These are phyloP conservation scores for Xylaria sp. DNA, from an alignment of 2,329 filamentous ascomycete species.

Conservation along the genomic window DNA sequence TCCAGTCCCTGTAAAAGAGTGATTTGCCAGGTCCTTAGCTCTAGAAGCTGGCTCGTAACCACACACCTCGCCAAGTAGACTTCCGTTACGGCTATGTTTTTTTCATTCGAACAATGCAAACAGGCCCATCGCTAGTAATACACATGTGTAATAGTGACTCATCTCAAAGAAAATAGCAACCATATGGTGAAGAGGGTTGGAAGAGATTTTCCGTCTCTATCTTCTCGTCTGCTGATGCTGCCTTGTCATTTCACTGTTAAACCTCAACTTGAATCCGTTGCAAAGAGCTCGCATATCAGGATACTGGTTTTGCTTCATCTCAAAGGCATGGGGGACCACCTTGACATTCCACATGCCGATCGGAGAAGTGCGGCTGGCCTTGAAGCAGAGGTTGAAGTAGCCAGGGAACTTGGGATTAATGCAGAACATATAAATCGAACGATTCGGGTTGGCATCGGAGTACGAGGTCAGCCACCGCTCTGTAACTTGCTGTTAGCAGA, in stretches of 20 bases:
- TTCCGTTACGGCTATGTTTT: not conserved
- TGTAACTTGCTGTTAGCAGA: conserved; percentile 53
- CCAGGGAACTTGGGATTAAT: conserved; percentile 91
- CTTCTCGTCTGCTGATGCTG: conserved; percentile 62
- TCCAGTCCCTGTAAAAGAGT: not conserved
- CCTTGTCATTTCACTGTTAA: conserved; percentile 72
- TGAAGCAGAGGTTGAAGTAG: conserved; percentile 97
- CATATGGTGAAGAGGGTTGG: not conserved
- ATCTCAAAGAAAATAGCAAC: not conserved
- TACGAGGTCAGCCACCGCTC: conserved; percentile 97
- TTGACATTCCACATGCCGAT: conserved; percentile 87
- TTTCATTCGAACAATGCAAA: not conserved
- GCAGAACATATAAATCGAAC: conserved; percentile 95
- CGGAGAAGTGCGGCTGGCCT: conserved; percentile 79
- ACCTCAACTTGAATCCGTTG: conserved; percentile 95
- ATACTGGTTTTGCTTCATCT: conserved; percentile 87
- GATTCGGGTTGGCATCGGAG: conserved; percentile 93
- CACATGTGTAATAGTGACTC: conserved; percentile 2
- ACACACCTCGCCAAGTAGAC: not conserved
- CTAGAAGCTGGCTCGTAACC: not conserved
- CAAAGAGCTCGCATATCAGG: conserved; percentile 95
- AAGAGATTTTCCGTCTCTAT: conserved; percentile 16
- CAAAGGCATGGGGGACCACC: conserved; percentile 91
- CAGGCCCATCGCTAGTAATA: not conserved
- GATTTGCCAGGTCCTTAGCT: not conserved